A percentile compares a stretch with the other conserved stretches of the same genome.
Evolutionary conservation across 176 grass and related monocot species (phyloP).

Genomic region (Puya raimondii): DNA sequence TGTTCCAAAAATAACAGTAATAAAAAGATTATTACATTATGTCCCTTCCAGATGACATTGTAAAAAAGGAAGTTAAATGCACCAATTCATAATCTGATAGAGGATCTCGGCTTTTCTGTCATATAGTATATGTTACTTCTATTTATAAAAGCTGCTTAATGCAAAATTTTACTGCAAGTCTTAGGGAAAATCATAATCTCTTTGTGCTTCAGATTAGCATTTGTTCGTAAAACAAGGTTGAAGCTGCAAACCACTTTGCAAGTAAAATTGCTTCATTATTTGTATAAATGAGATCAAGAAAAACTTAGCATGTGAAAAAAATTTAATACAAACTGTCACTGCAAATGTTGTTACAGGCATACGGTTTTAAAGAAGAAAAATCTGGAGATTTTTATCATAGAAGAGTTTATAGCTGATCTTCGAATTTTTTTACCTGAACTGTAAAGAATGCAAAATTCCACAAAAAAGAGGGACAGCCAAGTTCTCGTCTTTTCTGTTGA

Average conservation of each 20-base stretch:
- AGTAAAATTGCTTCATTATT: not conserved
- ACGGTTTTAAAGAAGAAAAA: not conserved
- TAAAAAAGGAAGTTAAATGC: not conserved
- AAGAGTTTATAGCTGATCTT: not conserved
- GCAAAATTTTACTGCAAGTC: not conserved
- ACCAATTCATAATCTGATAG: too few relatives aligned
- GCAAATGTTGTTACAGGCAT: not conserved
- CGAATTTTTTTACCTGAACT: slow-evolving; percentile 57
- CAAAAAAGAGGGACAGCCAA: slow-evolving; percentile 70
- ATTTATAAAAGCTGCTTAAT: too few relatives aligned
- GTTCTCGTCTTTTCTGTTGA: slow-evolving; percentile 58
- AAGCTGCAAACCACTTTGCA: not conserved
- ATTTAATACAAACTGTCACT: not conserved
- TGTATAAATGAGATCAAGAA: not conserved
- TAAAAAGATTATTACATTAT: not conserved
- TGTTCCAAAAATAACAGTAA: not conserved
- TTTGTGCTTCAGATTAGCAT: not conserved
- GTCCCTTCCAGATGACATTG: not conserved
- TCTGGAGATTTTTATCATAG: not conserved
- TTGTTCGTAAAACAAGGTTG: not conserved
- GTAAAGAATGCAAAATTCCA: slow-evolving; percentile 75
- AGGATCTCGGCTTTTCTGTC: too few relatives aligned
- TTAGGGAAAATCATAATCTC: not conserved
- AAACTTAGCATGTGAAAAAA: not conserved
- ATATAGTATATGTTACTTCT: too few relatives aligned